Percentiles rank a stretch among this genome's conserved stretches.
These are phyloP conservation scores for Candida smagusa DNA, from an alignment of 1,139 yeast species.

Conservation along the genomic window DNA sequence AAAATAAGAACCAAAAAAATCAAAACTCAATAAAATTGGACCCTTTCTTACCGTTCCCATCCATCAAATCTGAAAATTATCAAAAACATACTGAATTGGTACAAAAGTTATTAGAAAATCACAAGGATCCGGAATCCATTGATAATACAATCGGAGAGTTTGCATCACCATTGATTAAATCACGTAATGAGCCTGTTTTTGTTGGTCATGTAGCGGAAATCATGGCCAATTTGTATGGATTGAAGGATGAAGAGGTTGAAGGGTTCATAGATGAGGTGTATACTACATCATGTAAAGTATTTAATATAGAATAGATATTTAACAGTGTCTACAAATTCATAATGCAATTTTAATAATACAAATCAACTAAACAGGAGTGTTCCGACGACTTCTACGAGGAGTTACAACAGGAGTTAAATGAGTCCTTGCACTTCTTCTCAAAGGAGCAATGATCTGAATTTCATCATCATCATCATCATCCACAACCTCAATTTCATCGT, in stretches of 20 bases:
- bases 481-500: constrained; percentile 11
- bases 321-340: no score
- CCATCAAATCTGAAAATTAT: constrained; percentile 63
- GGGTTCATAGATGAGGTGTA: constrained; percentile 61
- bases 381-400: no score
- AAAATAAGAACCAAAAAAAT: constrained; percentile 6
- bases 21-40: constrained; percentile 29
- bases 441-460: not conserved
- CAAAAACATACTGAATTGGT: constrained; percentile 18
- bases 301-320: constrained; percentile 31
- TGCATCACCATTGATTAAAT: constrained; percentile 62
- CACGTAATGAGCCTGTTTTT: constrained; percentile 89
- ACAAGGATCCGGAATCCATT: constrained; percentile 3
- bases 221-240: constrained; percentile 50
- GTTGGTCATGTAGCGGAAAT: constrained; percentile 81
- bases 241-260: constrained; percentile 46
- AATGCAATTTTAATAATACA: no score
- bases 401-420: not conserved
- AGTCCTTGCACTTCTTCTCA: constrained; percentile 2
- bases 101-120: constrained; percentile 9
- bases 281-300: constrained; percentile 59
- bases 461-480: not conserved
- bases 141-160: constrained; percentile 23
- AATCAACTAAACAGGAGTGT: no score
- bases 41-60: constrained; percentile 56